Percentiles rank a stretch among this genome's conserved stretches.
Conservation (phyloP, 2,329 filamentous ascomycete genomes). For the Fusarium sp. region DNA sequence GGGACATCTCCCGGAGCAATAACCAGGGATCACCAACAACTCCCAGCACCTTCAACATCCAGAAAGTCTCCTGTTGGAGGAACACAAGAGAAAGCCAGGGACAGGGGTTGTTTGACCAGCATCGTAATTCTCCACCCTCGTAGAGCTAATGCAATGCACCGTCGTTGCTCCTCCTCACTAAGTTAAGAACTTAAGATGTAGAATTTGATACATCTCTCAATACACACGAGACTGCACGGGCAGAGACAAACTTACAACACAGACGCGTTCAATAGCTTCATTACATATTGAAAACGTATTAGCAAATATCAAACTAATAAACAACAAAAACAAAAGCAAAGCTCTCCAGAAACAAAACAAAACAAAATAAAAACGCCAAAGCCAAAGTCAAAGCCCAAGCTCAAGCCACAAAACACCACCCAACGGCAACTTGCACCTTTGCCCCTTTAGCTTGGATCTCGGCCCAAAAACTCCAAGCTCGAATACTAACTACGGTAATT, state of each 20-base stretch:
- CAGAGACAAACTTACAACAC: too few species aligned
- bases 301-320: neutral
- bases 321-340: constrained; percentile 4
- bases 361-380: constrained; percentile 7
- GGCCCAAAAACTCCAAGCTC: constrained; percentile 10
- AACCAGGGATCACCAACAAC: constrained; percentile 3
- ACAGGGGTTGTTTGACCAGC: constrained; percentile 1
- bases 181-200: constrained; percentile 5
- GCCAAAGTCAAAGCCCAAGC: constrained; percentile 25
- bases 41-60: neutral
- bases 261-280: too few species aligned
- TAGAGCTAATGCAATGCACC: constrained; percentile 39
- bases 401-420: constrained; percentile 33
- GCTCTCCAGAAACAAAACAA: constrained; percentile 10
- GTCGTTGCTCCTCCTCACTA: constrained; percentile 21
- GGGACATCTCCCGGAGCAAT: constrained; percentile 28
- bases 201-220: neutral
- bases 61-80: constrained; percentile 22
- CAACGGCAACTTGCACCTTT: constrained; percentile 20
- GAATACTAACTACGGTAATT: neutral
- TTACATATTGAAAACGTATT: too few species aligned
- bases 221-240: too few species aligned
- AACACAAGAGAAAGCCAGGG: constrained; percentile 9
- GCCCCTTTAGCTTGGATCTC: constrained; percentile 6
- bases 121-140: constrained; percentile 11